These are phyloP conservation scores for Diplocarpon mali DNA, from an alignment of 2,329 filamentous ascomycete species.

Conservation along the genomic window DNA sequence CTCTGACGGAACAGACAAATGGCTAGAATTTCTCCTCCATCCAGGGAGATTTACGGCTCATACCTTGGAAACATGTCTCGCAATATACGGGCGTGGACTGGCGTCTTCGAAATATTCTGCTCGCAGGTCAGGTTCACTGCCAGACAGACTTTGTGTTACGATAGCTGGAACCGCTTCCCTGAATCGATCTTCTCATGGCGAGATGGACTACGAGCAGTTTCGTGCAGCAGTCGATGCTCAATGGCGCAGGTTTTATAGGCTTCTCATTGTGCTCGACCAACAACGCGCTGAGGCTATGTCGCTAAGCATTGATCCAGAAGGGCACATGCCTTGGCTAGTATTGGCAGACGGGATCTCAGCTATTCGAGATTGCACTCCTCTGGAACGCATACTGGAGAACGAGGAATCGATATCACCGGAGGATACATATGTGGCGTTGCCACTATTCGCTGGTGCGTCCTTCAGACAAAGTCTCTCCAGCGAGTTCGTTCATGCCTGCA, in stretches of 20 bases:
- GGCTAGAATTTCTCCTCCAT: slow-evolving; percentile 72
- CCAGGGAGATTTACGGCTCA: slow-evolving; percentile 72
- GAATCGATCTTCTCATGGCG: slow-evolving; percentile 47
- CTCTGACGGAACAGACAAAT: slow-evolving; percentile 67
- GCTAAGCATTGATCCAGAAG: slow-evolving; percentile 59
- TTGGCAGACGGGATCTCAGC: slow-evolving; percentile 73
- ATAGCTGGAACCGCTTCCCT: slow-evolving; percentile 60
- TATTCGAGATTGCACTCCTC: slow-evolving; percentile 64
- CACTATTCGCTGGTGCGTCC: slow-evolving; percentile 57
- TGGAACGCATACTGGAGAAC: slow-evolving; percentile 70
- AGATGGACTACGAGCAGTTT: slow-evolving; percentile 67
- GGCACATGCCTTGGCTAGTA: slow-evolving; percentile 71
- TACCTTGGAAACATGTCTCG: slow-evolving; percentile 72
- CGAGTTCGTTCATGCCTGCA: slow-evolving; percentile 56
- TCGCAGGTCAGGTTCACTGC: slow-evolving; percentile 45
- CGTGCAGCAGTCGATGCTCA: slow-evolving; percentile 64
- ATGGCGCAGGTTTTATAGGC: slow-evolving; percentile 82
- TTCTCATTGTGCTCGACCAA: slow-evolving; percentile 77
- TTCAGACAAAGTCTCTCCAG: slow-evolving; percentile 64
- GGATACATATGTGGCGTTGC: slow-evolving; percentile 42
- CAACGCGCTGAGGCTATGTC: slow-evolving; percentile 73
- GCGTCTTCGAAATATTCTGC: slow-evolving; percentile 32
- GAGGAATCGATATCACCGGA: slow-evolving; percentile 35
- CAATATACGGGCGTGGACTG: slow-evolving; percentile 64
- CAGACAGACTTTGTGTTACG: slow-evolving; percentile 65